Base-by-base conservation (phyloP, 805 yeast species). In the Priceomyces castillae region DNA sequence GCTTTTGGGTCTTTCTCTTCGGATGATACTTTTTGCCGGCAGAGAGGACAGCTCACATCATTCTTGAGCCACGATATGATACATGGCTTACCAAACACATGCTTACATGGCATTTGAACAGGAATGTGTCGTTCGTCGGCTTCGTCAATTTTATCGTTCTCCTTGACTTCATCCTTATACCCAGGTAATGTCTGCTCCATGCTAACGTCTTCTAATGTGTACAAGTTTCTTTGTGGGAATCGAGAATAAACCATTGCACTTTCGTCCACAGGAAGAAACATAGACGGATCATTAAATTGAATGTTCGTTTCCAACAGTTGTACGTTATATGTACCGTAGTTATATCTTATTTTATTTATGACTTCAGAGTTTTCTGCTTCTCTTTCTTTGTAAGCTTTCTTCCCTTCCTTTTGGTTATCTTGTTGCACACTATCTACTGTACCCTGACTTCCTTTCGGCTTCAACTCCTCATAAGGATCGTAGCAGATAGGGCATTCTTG, bases 401-500 rank as follows among this genome's bases (percentile, higher is more conserved):
- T 30, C 7, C 18, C 6, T 19, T 34, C 39, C 15, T 6, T 23
- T 18, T 25, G 30, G 25, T 30, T 34, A 15, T 6, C 11, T 9
- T 38, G 42, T 25, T 30, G 37, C 23, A 16, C 36, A 23, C 37
- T 33, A 20, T 33, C 11, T 37, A 42, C 30, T 30, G 40, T 44
- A 42, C 44, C 46, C 3, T 46, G 45, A 18, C 42, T 50, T 28
- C 46, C 47, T 42, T 44, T 48, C 9, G 51, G 19, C 3, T 26
- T 15, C 4, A 25, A n/a, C 11, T 34, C 35, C 28, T 57, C 67
- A 42, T 65, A 69, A 6, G 56, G 41, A 15, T 70, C 75, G 47
- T 66, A 70, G 53, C 75, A 70, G 15, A 70, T 70, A 2, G 75
- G 72, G 45, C 75, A 70, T 5, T 60, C 63, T 19, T 47, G 50